Evolutionary conservation across 306 rosid species (phyloP), one percentile per base, ranked within the genome.

Genomic region (Carpinus fangiana): DNA sequence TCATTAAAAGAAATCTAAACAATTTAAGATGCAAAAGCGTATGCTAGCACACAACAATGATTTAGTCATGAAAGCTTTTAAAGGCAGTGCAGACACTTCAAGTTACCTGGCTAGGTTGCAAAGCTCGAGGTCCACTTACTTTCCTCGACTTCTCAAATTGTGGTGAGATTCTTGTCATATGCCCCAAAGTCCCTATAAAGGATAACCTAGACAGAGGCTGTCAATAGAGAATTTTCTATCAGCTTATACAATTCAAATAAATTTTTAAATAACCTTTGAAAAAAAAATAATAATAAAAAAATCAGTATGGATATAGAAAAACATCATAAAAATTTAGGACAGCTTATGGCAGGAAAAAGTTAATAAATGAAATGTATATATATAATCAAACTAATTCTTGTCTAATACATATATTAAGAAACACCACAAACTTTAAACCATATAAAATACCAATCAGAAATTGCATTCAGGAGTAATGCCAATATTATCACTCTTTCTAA

Each of bases 121-220:
- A 89, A 65, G 98, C 94, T 85, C 98, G 81, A 43, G 98, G 98
- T 74, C 97, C 98, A 79, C 97, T 93, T 21, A 91, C 96, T 90
- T 93, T 93, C 79, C 95, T 84, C 47, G 98, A 92, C 89, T 94
- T 94, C 92, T 94, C 97, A 84, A 94, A 94, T 76, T 94, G 98
- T 16, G 98, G 98, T 46, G 84, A 66, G 67, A 93, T 83, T 88
- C 98, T 89, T 31, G 98, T 94, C 98, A 94, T 87, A 60, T 91
- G 97, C 53, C 98, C 98, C 71, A 93, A 76, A 61, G 88, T 73
- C 73, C 87, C 84, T 76, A 93, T 94, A 81, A 87, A 94, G 36
- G 98, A 90, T 74, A 94, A 85, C 85, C 98, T 88, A 36, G 87
- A 89, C 53, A 94, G 82, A 77, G 90, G 97, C 98, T 93, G 67